phyloP scores from a whole-genome alignment of 192 early-diverging fungal genomes.

The Coemansia sp. region DNA sequence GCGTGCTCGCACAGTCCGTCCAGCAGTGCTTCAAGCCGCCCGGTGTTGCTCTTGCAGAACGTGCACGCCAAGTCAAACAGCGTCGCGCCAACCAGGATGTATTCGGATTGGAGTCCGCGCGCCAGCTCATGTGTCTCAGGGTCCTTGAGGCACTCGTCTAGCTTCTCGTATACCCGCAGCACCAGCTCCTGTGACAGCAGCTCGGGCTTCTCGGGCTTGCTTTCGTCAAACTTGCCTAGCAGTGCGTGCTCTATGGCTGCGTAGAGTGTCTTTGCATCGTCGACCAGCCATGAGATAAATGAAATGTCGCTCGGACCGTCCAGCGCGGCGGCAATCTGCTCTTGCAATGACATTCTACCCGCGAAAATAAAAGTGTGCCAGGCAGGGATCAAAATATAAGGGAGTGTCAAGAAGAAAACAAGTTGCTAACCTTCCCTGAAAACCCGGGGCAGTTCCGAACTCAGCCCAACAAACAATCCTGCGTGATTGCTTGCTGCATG shows the following conservation, averaged over 20 bases:
- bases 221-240: conserved; percentile 14
- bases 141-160: conserved; percentile 33
- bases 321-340: conserved; percentile 17
- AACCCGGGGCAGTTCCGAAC: neutral
- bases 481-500: neutral
- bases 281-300: conserved; percentile 33
- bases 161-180: conserved; percentile 36
- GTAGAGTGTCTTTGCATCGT: conserved; percentile 10
- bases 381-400: neutral
- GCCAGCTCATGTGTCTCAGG: conserved; percentile 20
- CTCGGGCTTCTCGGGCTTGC: neutral
- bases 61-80: conserved; percentile 57
- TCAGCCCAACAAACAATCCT: neutral
- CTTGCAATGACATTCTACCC: conserved; percentile 7
- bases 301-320: conserved; percentile 23
- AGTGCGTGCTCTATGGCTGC: conserved; percentile 23
- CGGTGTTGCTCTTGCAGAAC: conserved; percentile 50
- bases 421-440: no score
- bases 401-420: neutral
- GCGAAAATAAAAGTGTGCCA: neutral
- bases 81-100: conserved; percentile 48
- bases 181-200: conserved; percentile 21
- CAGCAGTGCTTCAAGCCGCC: conserved; percentile 37
- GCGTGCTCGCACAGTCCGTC: conserved; percentile 46
- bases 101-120: conserved; percentile 27